Conservation (phyloP, 1,284 basidiomycete species). For the Pisolithus thermaeus region DNA sequence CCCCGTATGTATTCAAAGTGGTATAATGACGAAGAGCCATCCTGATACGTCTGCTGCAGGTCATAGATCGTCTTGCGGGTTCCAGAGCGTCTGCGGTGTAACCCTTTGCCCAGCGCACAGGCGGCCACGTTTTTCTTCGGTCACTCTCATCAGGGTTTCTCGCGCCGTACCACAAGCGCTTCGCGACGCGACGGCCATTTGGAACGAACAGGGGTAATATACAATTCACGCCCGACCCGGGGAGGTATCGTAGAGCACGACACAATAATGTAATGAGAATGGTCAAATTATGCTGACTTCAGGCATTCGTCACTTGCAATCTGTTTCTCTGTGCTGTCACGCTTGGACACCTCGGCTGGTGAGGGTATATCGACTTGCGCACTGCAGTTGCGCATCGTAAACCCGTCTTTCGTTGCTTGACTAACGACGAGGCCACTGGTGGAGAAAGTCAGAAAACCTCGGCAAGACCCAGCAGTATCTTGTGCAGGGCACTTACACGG, state of each 20-base stretch:
- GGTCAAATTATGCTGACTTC: conserved; percentile 3
- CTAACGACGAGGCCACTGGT: conserved; percentile 50
- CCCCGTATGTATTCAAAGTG: conserved; percentile 39
- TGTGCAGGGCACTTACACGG: conserved; percentile 38
- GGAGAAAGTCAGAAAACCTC: neutral
- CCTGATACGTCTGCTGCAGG: conserved; percentile 33
- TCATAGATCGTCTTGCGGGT: conserved; percentile 69
- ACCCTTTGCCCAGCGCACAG: conserved; percentile 7
- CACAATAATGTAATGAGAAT: neutral
- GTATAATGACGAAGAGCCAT: neutral
- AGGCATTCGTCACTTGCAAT: conserved; percentile 5
- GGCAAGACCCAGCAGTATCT: neutral
- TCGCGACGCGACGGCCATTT: neutral
- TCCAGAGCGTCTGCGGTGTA: conserved; percentile 73
- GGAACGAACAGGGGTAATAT: neutral
- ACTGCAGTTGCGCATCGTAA: conserved; percentile 42
- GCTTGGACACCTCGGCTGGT: neutral
- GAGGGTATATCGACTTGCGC: conserved; percentile 10
- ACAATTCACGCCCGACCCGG: neutral
- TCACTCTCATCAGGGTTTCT: neutral
- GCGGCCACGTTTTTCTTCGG: neutral
- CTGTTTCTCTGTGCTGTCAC: conserved; percentile 8
- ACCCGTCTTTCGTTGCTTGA: conserved; percentile 43
- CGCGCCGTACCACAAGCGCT: too few species aligned
- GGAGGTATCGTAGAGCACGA: neutral